Evolutionary conservation across 2,329 filamentous ascomycete species (phyloP).

Genomic region (Neopestalotiopsis sp.): DNA sequence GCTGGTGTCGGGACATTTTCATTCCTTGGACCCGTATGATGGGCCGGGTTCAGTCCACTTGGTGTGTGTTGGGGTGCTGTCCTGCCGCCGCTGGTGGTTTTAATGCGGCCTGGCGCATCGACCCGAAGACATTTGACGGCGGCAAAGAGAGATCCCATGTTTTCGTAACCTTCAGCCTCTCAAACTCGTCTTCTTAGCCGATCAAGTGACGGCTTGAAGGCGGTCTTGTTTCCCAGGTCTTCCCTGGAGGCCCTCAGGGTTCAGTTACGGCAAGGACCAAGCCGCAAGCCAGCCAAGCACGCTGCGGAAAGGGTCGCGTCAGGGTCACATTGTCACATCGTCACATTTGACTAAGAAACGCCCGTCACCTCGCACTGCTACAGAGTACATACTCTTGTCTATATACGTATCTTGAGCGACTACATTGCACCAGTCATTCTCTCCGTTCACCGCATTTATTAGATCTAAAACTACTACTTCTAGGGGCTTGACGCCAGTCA

Average conservation of each 20-base stretch:
- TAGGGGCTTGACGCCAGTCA: neutral
- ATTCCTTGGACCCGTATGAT: no score
- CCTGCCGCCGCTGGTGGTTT: neutral
- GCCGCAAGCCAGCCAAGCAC: neutral
- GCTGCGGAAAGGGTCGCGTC: constrained; percentile 11
- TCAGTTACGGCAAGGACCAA: neutral
- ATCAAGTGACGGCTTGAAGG: neutral
- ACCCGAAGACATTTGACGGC: constrained; percentile 3
- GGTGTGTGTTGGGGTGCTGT: neutral
- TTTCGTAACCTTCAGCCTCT: constrained; percentile 8
- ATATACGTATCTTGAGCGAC: neutral
- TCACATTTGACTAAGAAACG: constrained; percentile 6
- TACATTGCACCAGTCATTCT: neutral
- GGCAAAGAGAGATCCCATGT: neutral
- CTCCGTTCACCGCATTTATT: neutral
- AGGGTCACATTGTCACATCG: constrained; percentile 2
- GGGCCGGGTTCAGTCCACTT: no score
- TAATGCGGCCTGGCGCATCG: neutral
- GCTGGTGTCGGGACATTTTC: neutral
- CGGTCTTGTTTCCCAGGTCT: neutral
- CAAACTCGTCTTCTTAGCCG: constrained; percentile 4
- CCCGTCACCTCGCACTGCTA: neutral
- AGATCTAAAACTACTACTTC: neutral
- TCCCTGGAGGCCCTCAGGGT: neutral
- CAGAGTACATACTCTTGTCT: neutral